Base-by-base conservation (phyloP, 2,329 filamentous ascomycete species). In the Apiospora malaysiana region DNA sequence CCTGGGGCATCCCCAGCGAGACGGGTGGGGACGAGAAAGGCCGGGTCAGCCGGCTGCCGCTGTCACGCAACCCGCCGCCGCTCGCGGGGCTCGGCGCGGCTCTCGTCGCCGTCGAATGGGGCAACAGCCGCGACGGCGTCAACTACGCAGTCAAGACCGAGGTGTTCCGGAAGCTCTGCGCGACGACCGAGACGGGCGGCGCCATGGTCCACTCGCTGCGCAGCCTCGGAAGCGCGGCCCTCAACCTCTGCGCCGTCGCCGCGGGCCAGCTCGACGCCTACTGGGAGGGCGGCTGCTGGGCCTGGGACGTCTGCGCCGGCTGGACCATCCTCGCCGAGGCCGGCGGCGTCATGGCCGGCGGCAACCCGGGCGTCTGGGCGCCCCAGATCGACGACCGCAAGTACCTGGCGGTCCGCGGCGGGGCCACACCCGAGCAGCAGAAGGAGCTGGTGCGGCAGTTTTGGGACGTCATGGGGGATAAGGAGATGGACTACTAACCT, bases 251-350 rank as follows among this genome's bases (percentile, higher is more conserved):
- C 71, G 87, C 86, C 49, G 91, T 94, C 4, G 93, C 93, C 2
- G 88, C 89, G 12, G 93, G 93, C 0, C 87, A 90, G 79, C 75
- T 94, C 37, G 93, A 95, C 79, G 76, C 89, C 27, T 95, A 94
- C 79, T 95, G 93, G 93, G 93, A 95, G 82, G 92, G 91, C 47
- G 93, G 93, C 0, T 94, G 92, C 80, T 95, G 92, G 88, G 92
- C 93, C 1, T 95, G 93, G 93, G 93, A 95, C 79, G 93, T 95
- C 2, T 93, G 92, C 78, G 93, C 93, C 6, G 93, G 91, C 0
- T 95, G 93, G 93, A 90, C 91, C 71, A 91, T 95, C 72, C 82
- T 95, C 37, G 83, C 84, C 42, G 93, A 95, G 83, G 92, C 93
- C 0, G 93, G 93, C 0, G 93, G 93, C 0, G 83, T 89, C 68